Base-by-base conservation (phyloP, 2,329 filamentous ascomycete species). In the Orbilia oligospora region DNA sequence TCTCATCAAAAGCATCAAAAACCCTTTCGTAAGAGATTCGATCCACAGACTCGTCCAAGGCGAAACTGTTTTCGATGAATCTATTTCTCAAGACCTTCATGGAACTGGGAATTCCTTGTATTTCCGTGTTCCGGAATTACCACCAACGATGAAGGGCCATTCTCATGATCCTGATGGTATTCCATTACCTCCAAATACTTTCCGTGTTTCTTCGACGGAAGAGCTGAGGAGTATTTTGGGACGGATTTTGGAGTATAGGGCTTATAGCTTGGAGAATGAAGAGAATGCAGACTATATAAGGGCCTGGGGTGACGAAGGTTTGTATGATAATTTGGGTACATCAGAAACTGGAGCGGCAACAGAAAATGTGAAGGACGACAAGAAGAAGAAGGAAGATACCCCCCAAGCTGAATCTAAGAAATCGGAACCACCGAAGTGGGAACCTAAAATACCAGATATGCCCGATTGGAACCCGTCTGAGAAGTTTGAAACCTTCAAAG, bases 1-100 rank as follows among this genome's bases (percentile, higher is more conserved):
- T 9, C 33, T 77, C 1, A 77, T 77, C 18, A 56, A 53, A 22
- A 77, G 73, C 30, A 71, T 77, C 36, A 77, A 65, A 41, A 77
- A 77, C 16, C 73, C 67, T 4, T 71, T 61, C 14, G 53, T 71
- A 10, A 44, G 49, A 1, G 49, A 36, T 18, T 36, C 53, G 3
- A 65, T 77, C 22, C 61, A 77, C 18, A 30, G 44, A 9, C 33
- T 71, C 16, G 53, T 67, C n/a, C 58, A 46, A 41, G 20, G 33
- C 51, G 46, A 61, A 9, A n/a, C 36, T 5, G 38, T 55, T 8
- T 53, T 48, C 27, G 8, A n/a, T 14, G 51, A 49, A 61, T 30
- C 30, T 3, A 12, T 46, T 3, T 58, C 51, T 16, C 30, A 49
- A n/a, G 44, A 53, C 3, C 18, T 61, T 10, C 33, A 46, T 41